Evolutionary conservation across 495 filamentous ascomycete species (phyloP).

Genomic region (Hyaloscypha bicolor): DNA sequence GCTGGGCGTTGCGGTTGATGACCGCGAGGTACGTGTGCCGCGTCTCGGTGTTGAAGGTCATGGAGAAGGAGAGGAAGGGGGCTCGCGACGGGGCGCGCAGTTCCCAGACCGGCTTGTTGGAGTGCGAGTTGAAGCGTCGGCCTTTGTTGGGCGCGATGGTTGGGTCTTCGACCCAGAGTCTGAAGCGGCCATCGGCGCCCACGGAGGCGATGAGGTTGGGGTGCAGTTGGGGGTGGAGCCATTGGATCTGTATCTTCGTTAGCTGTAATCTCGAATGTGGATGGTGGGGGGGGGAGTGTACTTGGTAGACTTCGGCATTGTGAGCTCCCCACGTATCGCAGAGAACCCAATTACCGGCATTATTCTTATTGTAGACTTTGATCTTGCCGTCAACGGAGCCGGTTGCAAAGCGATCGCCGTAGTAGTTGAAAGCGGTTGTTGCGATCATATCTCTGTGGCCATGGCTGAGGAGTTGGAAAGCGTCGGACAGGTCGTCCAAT

Average conservation of each 20-base stretch:
- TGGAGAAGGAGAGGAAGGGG: constrained; percentile 76
- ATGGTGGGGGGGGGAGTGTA: constrained; percentile 42
- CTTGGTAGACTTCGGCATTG: constrained; percentile 87
- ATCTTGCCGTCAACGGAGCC: constrained; percentile 92
- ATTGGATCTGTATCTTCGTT: constrained; percentile 63
- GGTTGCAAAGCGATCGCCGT: constrained; percentile 88
- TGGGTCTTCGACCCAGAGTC: constrained; percentile 87
- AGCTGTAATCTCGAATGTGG: not conserved
- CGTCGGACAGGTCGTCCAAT: constrained; percentile 21
- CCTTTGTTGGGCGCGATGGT: constrained; percentile 69
- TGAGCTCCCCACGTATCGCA: constrained; percentile 91
- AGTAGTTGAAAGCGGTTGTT: constrained; percentile 71
- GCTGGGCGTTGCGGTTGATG: constrained; percentile 75
- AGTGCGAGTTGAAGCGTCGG: constrained; percentile 67
- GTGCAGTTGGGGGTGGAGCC: constrained; percentile 62
- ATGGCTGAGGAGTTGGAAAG: constrained; percentile 52
- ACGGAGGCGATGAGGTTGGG: constrained; percentile 64
- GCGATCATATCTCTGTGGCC: constrained; percentile 72
- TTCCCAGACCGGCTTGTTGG: constrained; percentile 37
- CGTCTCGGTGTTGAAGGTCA: constrained; percentile 69
- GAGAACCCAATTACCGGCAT: constrained; percentile 74
- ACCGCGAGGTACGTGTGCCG: constrained; percentile 80
- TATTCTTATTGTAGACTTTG: constrained; percentile 83
- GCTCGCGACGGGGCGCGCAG: constrained; percentile 54
- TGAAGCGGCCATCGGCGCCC: constrained; percentile 83